These are phyloP conservation scores for Globisporangium canariense DNA, from an alignment of 352 stramenopile species.

Conservation along the genomic window DNA sequence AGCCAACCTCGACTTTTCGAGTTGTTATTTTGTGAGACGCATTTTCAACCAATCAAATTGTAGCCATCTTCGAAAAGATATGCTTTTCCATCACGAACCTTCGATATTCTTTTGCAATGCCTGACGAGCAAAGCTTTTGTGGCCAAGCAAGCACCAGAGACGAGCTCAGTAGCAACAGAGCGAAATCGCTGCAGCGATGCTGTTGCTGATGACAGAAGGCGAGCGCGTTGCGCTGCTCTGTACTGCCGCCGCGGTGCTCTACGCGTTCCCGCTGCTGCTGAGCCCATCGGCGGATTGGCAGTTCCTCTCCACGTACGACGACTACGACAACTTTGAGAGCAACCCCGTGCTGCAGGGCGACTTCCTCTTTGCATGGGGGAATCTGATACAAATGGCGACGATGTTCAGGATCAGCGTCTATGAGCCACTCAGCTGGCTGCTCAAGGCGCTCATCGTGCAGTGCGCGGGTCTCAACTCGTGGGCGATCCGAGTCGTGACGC, in stretches of 20 bases:
- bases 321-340: slow-evolving; percentile 53
- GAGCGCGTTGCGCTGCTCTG: slow-evolving; percentile 3
- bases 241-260: neutral
- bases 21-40: no score
- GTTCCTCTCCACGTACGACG: slow-evolving; percentile 34
- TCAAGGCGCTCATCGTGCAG: slow-evolving; percentile 49
- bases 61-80: no score
- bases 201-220: slow-evolving; percentile 1
- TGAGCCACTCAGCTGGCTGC: slow-evolving; percentile 60
- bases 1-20: no score
- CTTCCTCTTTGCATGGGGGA: slow-evolving; percentile 20
- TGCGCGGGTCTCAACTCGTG: slow-evolving; percentile 33
- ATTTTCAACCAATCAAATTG: no score
- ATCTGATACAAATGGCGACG: slow-evolving; percentile 45
- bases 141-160: no score
- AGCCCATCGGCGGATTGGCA: neutral
- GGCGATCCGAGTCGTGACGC: no score
- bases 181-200: neutral
- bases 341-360: slow-evolving; percentile 44
- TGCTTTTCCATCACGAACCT: no score
- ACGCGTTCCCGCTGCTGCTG: neutral
- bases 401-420: slow-evolving; percentile 65
- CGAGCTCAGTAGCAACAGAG: no score
- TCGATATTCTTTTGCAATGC: no score
- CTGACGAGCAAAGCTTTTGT: no score